These are phyloP conservation scores for Tetrahymena thermophila DNA, from an alignment of 73 alveolate genomes.

Conservation along the genomic window DNA sequence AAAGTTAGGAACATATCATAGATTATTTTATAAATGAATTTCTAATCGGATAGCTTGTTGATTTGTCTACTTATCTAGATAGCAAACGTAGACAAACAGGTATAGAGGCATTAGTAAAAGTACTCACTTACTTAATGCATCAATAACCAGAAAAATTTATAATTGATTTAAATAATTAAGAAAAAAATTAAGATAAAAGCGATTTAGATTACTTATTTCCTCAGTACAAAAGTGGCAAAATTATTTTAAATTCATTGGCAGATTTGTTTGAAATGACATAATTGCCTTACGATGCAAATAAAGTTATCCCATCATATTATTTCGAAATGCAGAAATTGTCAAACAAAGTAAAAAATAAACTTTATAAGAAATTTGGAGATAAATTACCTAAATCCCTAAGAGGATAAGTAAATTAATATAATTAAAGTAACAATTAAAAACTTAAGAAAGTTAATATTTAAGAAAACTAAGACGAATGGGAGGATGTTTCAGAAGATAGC, in stretches of 20 bases:
- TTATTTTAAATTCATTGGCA: not conserved
- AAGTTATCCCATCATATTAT: not conserved
- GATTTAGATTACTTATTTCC: not conserved
- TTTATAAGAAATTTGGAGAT: not conserved
- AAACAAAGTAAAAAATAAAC: not conserved
- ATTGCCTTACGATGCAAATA: not conserved
- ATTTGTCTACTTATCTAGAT: not conserved
- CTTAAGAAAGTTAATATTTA: not conserved
- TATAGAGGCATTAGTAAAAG: not conserved
- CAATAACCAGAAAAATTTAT: not conserved
- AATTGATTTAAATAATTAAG: not conserved
- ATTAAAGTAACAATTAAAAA: not conserved
- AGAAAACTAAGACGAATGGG: not conserved
- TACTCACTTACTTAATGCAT: not conserved
- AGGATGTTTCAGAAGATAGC: not conserved
- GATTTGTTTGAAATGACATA: not conserved
- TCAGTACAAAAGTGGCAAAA: not conserved
- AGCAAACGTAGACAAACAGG: not conserved
- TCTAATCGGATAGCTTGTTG: not conserved
- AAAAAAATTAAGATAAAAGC: too few relatives aligned
- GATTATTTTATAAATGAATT: not conserved
- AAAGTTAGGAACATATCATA: not conserved
- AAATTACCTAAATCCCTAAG: not conserved
- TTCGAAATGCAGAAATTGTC: not conserved
- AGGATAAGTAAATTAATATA: not conserved